Base-by-base conservation (phyloP, 352 stramenopile genomes). In the Pythium graminicola region DNA sequence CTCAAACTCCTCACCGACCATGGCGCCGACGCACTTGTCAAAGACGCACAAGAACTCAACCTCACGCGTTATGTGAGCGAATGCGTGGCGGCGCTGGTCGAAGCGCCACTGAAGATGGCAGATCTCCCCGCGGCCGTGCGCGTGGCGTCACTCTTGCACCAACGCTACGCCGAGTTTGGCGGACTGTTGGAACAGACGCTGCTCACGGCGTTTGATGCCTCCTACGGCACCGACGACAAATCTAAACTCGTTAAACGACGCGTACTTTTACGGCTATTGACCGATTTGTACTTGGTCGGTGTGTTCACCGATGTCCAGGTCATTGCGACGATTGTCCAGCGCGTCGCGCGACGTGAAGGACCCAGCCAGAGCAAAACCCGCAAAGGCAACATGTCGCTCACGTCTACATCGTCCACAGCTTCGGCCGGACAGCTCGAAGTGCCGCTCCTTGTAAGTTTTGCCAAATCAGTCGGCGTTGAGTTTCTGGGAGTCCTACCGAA, bases 21-120 rank as follows among this genome's bases (percentile, higher is more conserved):
- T 54, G 80, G 74, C 41, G 71, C 77, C 38, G 71, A 85, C 27
- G 65, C 77, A n/a, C 57, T 97, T 26, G 51, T 85, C n/a, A 87
- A 85, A 29, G 89, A 98, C 54, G 75, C 90, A 0, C 56, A 60
- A 13, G 93, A 96, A 50, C 69, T 98, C 31, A 98, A 98, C 69
- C 74, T 98, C 35, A 95, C 76, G 40, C 76, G 93, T 11, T 98
- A 98, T 64, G 79, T 98, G 22, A 97, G 95, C 70, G 95, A 98
- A 71, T 95, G 96, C 50, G 88, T 97, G 4, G 69, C 77, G 4
- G 77, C 89, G 27, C 54, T 98, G 7, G 66, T 91, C 7, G 94
- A 98, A 35, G 68, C 80, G 22, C 70, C 80, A 49, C 69, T 95
- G 33, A 97, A 97, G 61, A 57, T 86, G 1, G 74, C 63, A 5